These are phyloP conservation scores for Oemleria cerasiformis DNA, from an alignment of 306 rosid species.

Conservation along the genomic window DNA sequence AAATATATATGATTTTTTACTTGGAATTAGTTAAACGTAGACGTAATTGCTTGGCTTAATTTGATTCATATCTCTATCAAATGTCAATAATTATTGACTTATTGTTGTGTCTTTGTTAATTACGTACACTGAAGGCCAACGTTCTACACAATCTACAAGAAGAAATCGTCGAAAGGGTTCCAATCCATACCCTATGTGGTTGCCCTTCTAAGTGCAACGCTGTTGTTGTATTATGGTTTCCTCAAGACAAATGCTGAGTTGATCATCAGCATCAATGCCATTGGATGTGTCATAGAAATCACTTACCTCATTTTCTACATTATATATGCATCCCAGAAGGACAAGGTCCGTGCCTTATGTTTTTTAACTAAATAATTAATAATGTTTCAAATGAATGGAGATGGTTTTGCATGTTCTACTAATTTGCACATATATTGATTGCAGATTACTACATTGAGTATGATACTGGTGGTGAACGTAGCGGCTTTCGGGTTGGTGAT, in stretches of 20 bases:
- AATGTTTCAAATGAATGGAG: background rate
- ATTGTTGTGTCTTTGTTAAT: too few species aligned
- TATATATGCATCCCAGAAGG: conserved; percentile 46
- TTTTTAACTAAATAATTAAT: too few species aligned
- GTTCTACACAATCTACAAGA: conserved; percentile 56
- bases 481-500: conserved; percentile 39
- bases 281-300: conserved; percentile 55
- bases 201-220: conserved; percentile 59
- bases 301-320: conserved; percentile 39
- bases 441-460: conserved; percentile 42
- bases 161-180: conserved; percentile 57
- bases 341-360: conserved; percentile 42
- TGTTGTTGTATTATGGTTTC: conserved; percentile 57
- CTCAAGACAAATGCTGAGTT: conserved; percentile 52
- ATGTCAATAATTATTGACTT: too few species aligned
- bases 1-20: background rate
- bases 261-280: conserved; percentile 52
- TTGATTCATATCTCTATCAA: background rate
- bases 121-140: conserved; percentile 48
- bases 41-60: background rate
- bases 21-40: background rate
- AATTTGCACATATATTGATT: too few species aligned
- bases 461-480: conserved; percentile 33
- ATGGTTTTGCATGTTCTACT: too few species aligned
- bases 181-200: conserved; percentile 64